Conservation (phyloP, 106 monocot species). For the Dioscorea dumetorum region DNA sequence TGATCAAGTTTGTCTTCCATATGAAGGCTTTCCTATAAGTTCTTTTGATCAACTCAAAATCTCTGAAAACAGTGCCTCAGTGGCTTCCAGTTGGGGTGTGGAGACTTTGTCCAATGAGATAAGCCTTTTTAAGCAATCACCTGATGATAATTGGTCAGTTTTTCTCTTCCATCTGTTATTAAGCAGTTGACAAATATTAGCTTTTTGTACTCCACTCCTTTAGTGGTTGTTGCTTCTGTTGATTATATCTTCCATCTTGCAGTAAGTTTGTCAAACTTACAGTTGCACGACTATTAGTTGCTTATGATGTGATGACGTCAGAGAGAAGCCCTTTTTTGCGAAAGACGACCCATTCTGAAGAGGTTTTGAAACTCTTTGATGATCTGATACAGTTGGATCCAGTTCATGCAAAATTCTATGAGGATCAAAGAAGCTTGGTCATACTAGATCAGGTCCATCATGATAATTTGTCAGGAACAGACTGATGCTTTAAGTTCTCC, state of each 20-base stretch:
- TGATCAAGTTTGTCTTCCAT: constrained; percentile 13
- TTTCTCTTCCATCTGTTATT: neutral
- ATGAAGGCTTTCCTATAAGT: constrained; percentile 10
- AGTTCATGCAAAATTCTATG: constrained; percentile 69
- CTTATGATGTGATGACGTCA: constrained; percentile 34
- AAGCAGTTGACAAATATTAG: too few relatives aligned
- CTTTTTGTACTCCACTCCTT: neutral
- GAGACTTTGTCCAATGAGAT: constrained; percentile 72
- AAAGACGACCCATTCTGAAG: constrained; percentile 30
- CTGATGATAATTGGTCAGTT: constrained; percentile 72
- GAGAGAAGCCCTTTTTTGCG: constrained; percentile 9
- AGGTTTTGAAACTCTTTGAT: constrained; percentile 50
- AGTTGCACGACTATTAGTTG: constrained; percentile 57
- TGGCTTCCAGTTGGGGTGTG: constrained; percentile 51
- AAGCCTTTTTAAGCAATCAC: constrained; percentile 50
- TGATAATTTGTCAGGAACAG: neutral
- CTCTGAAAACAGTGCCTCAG: constrained; percentile 12
- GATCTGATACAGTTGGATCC: constrained; percentile 76
- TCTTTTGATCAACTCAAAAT: constrained; percentile 30
- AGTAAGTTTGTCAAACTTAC: constrained; percentile 90
- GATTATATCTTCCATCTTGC: constrained; percentile 10
- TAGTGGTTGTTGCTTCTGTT: neutral
- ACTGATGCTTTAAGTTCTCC: neutral
- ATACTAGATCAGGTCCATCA: constrained; percentile 65
- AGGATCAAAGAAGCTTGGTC: constrained; percentile 70